Conservation (phyloP, 495 filamentous ascomycete genomes). For the Aspergillus leporis region DNA sequence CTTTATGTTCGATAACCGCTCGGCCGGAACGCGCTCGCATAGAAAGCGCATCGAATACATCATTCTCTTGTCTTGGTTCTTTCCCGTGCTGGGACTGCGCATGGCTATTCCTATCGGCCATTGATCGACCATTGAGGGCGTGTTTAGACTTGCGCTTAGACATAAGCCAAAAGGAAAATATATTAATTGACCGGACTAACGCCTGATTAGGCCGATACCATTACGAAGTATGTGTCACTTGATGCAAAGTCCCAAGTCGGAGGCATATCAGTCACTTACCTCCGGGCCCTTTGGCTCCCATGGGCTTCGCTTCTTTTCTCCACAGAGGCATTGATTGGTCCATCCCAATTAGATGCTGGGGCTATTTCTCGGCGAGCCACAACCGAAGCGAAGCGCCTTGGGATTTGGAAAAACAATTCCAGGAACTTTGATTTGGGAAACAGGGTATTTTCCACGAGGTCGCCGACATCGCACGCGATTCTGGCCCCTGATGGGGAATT, state of each 20-base stretch:
- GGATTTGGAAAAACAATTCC: slow-evolving; percentile 10
- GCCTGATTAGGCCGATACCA: slow-evolving; percentile 1
- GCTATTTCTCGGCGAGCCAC: slow-evolving; percentile 22
- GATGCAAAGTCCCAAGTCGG: background rate
- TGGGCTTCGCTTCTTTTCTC: slow-evolving; percentile 10
- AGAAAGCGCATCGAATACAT: background rate
- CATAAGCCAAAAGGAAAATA: slow-evolving; percentile 5
- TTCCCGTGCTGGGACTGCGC: background rate
- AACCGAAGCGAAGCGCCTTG: slow-evolving; percentile 18
- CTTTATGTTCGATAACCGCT: slow-evolving; percentile 12
- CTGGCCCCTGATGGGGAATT: slow-evolving; percentile 3
- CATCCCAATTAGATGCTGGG: slow-evolving; percentile 21
- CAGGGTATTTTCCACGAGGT: background rate
- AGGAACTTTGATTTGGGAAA: slow-evolving; percentile 13
- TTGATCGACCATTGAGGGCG: background rate
- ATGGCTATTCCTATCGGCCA: background rate
- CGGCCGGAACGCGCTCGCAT: slow-evolving; percentile 9
- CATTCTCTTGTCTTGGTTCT: background rate
- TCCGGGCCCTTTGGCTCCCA: slow-evolving; percentile 10
- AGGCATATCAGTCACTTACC: slow-evolving; percentile 15
- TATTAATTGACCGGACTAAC: background rate
- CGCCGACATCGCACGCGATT: slow-evolving; percentile 2
- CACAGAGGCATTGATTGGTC: slow-evolving; percentile 17
- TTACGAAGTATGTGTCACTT: slow-evolving; percentile 4
- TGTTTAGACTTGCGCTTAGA: slow-evolving; percentile 1